These are phyloP conservation scores for Pyricularia sp. DNA, from an alignment of 2,329 filamentous ascomycete genomes.

Conservation along the genomic window DNA sequence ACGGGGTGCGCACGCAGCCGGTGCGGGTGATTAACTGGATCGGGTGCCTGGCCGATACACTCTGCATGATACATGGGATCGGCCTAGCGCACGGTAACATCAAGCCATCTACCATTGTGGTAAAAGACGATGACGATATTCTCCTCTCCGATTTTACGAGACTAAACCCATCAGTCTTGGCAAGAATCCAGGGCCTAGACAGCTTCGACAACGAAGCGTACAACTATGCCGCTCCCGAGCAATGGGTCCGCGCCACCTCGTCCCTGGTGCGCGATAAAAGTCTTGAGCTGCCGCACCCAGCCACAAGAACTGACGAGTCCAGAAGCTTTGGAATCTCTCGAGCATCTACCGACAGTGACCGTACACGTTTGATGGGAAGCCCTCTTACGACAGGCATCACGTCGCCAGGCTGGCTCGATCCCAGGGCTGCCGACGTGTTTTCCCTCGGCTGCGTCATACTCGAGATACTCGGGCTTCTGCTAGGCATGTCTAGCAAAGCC, in stretches of 20 bases:
- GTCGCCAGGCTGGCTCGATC: conserved; percentile 24
- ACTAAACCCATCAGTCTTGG: conserved; percentile 33
- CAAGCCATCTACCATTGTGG: conserved; percentile 59
- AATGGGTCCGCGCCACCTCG: conserved; percentile 35
- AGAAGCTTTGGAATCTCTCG: conserved; percentile 28
- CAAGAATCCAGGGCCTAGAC: conserved; percentile 29
- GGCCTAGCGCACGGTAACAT: conserved; percentile 60
- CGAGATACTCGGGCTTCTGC: conserved; percentile 59
- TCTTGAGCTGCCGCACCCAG: not conserved
- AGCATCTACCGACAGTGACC: conserved; percentile 5
- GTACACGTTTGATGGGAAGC: conserved; percentile 6
- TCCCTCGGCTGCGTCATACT: conserved; percentile 65
- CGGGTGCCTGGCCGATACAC: conserved; percentile 59
- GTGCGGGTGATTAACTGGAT: conserved; percentile 63
- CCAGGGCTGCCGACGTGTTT: conserved; percentile 60
- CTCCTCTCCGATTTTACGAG: conserved; percentile 55
- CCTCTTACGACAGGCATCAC: conserved; percentile 26
- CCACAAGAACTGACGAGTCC: not conserved
- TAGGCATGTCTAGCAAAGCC: conserved; percentile 57
- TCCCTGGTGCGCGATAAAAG: not conserved
- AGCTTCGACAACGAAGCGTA: conserved; percentile 60
- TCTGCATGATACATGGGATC: conserved; percentile 57
- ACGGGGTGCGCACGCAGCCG: conserved; percentile 27
- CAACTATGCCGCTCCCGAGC: conserved; percentile 65
- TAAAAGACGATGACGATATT: conserved; percentile 55